Conservation (phyloP, 768 basidiomycete species). For the Lentinula sp. region DNA sequence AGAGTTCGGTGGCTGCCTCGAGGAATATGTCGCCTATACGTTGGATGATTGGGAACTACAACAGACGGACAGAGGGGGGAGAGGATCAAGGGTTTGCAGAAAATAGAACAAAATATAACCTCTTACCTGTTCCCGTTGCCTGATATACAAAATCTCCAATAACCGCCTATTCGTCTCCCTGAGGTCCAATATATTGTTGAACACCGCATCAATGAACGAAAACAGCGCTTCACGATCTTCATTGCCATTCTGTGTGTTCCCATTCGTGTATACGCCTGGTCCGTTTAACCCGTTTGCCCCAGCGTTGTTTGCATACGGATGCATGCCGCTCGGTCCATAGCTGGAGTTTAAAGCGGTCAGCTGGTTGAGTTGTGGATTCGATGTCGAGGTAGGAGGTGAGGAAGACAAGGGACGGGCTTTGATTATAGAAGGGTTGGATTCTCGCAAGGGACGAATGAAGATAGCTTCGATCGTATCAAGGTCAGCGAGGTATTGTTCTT, state of each 20-base stretch:
- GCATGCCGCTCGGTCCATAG: neutral
- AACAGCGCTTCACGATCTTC: conserved; percentile 39
- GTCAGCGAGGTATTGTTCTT: conserved; percentile 86
- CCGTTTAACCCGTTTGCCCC: neutral
- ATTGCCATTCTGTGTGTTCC: neutral
- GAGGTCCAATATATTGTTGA: conserved; percentile 85
- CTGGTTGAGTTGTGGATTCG: neutral
- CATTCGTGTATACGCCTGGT: neutral
- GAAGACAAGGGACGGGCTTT: neutral
- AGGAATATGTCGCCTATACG: conserved; percentile 88
- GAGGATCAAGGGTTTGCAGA: neutral
- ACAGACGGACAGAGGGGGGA: too few species aligned
- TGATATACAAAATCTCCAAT: conserved; percentile 81
- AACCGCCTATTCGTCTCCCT: conserved; percentile 76
- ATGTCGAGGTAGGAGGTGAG: neutral
- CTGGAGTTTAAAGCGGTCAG: neutral
- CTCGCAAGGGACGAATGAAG: conserved; percentile 43
- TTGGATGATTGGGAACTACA: conserved; percentile 61
- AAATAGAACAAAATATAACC: neutral
- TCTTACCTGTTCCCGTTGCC: conserved; percentile 67
- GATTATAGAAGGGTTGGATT: conserved; percentile 36
- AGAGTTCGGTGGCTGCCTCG: conserved; percentile 72
- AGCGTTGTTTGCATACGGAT: neutral
- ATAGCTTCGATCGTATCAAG: conserved; percentile 77
- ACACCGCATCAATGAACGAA: conserved; percentile 84